A percentile compares a stretch with the other conserved stretches of the same genome.
Evolutionary conservation across 768 basidiomycete genomes (phyloP).

Genomic region (Tricholoma flavovirens): DNA sequence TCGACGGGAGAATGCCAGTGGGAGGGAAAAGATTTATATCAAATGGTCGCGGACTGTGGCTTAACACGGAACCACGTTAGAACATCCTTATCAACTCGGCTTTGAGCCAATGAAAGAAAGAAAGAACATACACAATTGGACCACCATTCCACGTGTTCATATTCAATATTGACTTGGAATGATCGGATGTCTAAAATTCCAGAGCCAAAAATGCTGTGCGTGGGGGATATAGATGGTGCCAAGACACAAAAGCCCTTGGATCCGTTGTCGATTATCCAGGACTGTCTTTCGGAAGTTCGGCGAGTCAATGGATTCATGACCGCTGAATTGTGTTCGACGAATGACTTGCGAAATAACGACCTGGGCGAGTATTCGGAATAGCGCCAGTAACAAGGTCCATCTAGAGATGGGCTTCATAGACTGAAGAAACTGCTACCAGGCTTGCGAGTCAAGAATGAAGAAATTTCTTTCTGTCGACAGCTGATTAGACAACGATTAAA

Average conservation of each 20-base stretch:
- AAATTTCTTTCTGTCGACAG: slow-evolving; percentile 16
- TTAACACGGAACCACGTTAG: not conserved
- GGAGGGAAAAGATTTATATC: not conserved
- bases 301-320: slow-evolving; percentile 7
- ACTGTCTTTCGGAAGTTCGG: slow-evolving; percentile 21
- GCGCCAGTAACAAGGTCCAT: slow-evolving; percentile 23
- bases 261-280: slow-evolving; percentile 13
- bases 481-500: not conserved
- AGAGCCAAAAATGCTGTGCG: too few relatives aligned
- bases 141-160: not conserved
- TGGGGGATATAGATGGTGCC: not conserved
- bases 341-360: slow-evolving; percentile 18
- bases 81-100: not conserved
- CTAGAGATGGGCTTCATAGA: slow-evolving; percentile 14
- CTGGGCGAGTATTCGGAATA: slow-evolving; percentile 19
- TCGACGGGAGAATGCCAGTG: not conserved
- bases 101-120: not conserved
- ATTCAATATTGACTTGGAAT: not conserved
- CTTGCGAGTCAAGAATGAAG: slow-evolving; percentile 19
- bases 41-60: not conserved
- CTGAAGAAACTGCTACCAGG: slow-evolving; percentile 13
- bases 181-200: too few relatives aligned
- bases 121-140: not conserved
- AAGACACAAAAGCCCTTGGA: slow-evolving; percentile 17
- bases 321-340: slow-evolving; percentile 22